Percentiles rank a stretch among this genome's conserved stretches.
These are phyloP conservation scores for Mycena maculata DNA, from an alignment of 768 basidiomycete genomes.

Conservation along the genomic window DNA sequence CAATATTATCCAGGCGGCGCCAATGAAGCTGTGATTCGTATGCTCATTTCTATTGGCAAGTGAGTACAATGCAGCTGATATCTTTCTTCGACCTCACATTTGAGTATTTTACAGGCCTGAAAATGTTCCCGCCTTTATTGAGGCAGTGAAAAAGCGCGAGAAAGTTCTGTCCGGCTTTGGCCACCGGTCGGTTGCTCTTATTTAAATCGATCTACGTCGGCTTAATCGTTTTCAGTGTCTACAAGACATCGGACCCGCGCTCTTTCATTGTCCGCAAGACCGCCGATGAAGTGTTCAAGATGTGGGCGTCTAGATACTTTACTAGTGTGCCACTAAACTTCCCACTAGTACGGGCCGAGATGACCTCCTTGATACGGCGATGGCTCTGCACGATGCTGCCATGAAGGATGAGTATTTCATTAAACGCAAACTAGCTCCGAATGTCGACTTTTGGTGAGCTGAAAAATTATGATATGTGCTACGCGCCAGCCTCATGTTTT, in stretches of 20 bases:
- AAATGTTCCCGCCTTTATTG: conserved; percentile 87
- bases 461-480: background rate
- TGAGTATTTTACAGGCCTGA: conserved; percentile 63
- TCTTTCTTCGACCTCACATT: background rate
- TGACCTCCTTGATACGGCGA: conserved; percentile 87
- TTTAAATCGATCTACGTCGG: conserved; percentile 22
- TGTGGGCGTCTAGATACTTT: conserved; percentile 58
- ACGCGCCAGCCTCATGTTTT: conserved; percentile 33
- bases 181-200: conserved; percentile 66
- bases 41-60: conserved; percentile 90
- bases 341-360: conserved; percentile 80
- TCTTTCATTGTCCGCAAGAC: conserved; percentile 92
- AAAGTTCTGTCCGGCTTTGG: conserved; percentile 93
- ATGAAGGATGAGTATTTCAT: conserved; percentile 93
- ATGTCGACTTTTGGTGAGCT: conserved; percentile 90
- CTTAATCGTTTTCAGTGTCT: conserved; percentile 57
- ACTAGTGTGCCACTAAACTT: background rate
- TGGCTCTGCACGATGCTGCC: conserved; percentile 88
- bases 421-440: conserved; percentile 83
- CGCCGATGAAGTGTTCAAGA: conserved; percentile 91
- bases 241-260: conserved; percentile 90
- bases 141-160: conserved; percentile 88
- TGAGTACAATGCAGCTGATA: conserved; percentile 46
- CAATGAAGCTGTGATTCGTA: conserved; percentile 94
- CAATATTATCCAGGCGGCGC: conserved; percentile 70